These are phyloP conservation scores for Colletotrichum echinochloae DNA, from an alignment of 2,329 filamentous ascomycete species.

Conservation along the genomic window DNA sequence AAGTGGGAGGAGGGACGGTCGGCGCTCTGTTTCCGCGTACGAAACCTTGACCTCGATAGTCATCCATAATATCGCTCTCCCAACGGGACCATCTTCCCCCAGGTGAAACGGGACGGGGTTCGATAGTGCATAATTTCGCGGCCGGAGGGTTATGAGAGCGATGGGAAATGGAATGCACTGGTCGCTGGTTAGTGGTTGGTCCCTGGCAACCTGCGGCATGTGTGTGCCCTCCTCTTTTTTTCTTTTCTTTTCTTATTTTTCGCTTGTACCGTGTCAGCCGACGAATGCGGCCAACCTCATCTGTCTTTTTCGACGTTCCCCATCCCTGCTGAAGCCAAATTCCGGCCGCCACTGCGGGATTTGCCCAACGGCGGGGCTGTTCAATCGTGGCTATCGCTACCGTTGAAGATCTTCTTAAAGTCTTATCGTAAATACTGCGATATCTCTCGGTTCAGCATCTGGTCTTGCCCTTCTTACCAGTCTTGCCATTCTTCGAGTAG, in stretches of 20 bases:
- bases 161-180: conserved; percentile 32
- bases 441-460: background rate
- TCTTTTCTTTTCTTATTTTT: background rate
- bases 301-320: conserved; percentile 34
- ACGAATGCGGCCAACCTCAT: conserved; percentile 37
- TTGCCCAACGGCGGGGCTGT: background rate
- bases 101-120: conserved; percentile 20
- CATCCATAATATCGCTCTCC: conserved; percentile 1
- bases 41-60: conserved; percentile 1
- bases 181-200: conserved; percentile 20
- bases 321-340: background rate
- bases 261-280: conserved; percentile 39
- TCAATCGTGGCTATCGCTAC: background rate
- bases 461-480: background rate
- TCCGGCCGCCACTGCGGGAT: background rate
- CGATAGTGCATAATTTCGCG: conserved; percentile 29
- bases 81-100: background rate
- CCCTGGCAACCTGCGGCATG: conserved; percentile 34
- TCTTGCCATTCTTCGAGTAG: background rate
- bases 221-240: conserved; percentile 1
- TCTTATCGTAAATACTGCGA: background rate
- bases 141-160: conserved; percentile 17
- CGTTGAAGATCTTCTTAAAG: background rate
- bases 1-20: background rate
- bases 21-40: background rate